These are phyloP conservation scores for Apophysomyces sp. DNA, from an alignment of 371 early-diverging fungal species.

Conservation along the genomic window DNA sequence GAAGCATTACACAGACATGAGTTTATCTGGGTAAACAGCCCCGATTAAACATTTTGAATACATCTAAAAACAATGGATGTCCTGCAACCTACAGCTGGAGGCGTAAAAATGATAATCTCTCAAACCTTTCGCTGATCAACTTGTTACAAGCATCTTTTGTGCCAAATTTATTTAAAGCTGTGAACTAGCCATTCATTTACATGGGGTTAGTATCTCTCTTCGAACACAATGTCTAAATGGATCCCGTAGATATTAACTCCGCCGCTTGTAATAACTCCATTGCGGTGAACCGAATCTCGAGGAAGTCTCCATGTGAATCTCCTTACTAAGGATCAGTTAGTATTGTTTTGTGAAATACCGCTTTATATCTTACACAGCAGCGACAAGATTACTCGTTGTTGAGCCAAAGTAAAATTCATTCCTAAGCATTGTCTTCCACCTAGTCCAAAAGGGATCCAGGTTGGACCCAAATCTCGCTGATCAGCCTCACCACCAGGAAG, in stretches of 20 bases:
- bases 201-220: not conserved
- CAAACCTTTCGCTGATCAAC: too few relatives aligned
- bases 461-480: constrained; percentile 4
- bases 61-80: too few relatives aligned
- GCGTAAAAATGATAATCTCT: too few relatives aligned
- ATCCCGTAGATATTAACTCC: not conserved
- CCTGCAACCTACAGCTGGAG: too few relatives aligned
- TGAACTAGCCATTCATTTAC: too few relatives aligned
- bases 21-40: too few relatives aligned
- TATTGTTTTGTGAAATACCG: not conserved
- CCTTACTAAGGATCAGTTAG: not conserved
- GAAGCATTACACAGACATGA: too few relatives aligned
- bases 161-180: too few relatives aligned
- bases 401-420: constrained; percentile 35
- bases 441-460: constrained; percentile 38
- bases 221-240: not conserved
- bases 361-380: constrained; percentile 21
- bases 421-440: constrained; percentile 38
- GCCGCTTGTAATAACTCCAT: not conserved
- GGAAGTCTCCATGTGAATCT: constrained; percentile 13
- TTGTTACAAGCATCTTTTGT: too few relatives aligned
- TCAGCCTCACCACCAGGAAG: constrained; percentile 5
- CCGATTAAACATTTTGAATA: too few relatives aligned
- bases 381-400: constrained; percentile 24
- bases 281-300: constrained; percentile 5